Conservation (phyloP, 768 basidiomycete genomes). For the Cyclocybe cylindracea region DNA sequence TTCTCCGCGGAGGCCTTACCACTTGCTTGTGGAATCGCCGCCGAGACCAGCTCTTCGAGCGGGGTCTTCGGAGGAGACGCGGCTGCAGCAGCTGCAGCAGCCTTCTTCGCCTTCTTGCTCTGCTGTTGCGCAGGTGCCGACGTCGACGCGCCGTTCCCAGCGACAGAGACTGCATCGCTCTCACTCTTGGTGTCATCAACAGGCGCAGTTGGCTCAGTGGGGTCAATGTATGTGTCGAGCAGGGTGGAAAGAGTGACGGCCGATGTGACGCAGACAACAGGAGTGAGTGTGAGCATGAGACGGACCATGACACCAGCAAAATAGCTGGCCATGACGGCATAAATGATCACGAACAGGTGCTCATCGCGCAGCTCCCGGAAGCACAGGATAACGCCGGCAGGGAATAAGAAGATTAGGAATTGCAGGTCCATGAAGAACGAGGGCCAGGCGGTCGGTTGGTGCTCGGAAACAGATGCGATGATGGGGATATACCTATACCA, state of each 20-base stretch:
- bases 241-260: conserved; percentile 90
- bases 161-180: conserved; percentile 20
- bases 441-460: conserved; percentile 99
- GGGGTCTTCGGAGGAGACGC: conserved; percentile 29
- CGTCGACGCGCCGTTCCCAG: conserved; percentile 24
- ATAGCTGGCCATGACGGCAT: conserved; percentile 93
- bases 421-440: conserved; percentile 99
- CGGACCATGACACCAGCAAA: conserved; percentile 99
- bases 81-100: conserved; percentile 33
- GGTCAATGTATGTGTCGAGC: conserved; percentile 89
- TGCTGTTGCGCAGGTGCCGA: conserved; percentile 28
- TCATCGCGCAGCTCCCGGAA: conserved; percentile 95
- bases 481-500: conserved; percentile 83
- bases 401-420: conserved; percentile 97
- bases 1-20: conserved; percentile 33
- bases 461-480: conserved; percentile 98
- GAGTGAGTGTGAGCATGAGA: conserved; percentile 95
- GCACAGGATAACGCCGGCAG: conserved; percentile 91
- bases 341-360: conserved; percentile 98
- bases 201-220: conserved; percentile 56
- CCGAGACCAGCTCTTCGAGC: conserved; percentile 43
- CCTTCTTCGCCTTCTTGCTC: conserved; percentile 64
- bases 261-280: conserved; percentile 91
- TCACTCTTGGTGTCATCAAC: conserved; percentile 31
- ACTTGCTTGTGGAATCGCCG: conserved; percentile 35